These are phyloP conservation scores for Candida anglica DNA, from an alignment of 805 yeast genomes.

Conservation along the genomic window DNA sequence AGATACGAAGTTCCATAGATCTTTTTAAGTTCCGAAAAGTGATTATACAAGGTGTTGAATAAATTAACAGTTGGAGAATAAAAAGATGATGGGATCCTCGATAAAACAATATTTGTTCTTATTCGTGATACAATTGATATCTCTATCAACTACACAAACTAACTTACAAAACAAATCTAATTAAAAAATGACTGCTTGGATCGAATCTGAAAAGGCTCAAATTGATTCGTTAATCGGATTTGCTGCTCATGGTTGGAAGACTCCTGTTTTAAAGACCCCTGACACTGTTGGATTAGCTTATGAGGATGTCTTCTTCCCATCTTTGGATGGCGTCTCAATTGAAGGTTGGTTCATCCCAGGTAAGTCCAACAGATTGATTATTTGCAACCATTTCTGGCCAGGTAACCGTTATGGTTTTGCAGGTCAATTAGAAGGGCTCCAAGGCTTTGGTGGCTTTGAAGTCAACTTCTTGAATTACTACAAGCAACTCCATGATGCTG, in stretches of 20 bases:
- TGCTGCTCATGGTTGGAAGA: background rate
- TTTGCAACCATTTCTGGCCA: constrained; percentile 6
- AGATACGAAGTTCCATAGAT: no score
- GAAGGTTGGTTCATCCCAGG: constrained; percentile 7
- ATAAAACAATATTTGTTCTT: no score
- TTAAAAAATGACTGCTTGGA: no score
- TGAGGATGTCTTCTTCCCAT: constrained; percentile 4
- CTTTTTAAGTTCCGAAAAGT: no score
- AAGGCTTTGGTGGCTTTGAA: constrained; percentile 2
- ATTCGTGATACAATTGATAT: no score
- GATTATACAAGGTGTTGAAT: no score
- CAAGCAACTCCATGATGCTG: constrained; percentile 5
- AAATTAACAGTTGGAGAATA: no score
- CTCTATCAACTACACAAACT: no score
- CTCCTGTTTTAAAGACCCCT: constrained; percentile 4
- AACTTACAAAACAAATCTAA: no score
- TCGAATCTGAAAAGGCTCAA: no score
- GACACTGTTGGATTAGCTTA: constrained; percentile 3
- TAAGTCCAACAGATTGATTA: constrained; percentile 1
- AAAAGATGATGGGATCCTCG: no score
- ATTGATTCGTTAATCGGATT: background rate
- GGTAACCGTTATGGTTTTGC: constrained; percentile 6
- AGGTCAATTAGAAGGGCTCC: constrained; percentile 2
- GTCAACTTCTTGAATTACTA: constrained; percentile 4
- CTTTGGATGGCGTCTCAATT: constrained; percentile 3